Conservation (phyloP, 2,329 filamentous ascomycete genomes). For the Cryphonectria radicalis region DNA sequence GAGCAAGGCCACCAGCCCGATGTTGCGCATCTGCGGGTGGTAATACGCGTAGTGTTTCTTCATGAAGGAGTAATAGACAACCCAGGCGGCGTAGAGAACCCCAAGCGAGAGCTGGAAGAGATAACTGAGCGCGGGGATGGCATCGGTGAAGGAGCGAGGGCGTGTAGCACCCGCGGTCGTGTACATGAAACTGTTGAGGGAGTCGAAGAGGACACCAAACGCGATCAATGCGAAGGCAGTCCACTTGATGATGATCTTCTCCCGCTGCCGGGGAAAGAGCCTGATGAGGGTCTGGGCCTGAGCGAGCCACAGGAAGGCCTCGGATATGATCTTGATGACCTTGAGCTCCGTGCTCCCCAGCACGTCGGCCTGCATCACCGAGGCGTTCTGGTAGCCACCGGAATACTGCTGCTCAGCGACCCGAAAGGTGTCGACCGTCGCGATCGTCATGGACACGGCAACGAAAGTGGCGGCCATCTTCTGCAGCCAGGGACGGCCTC, state of each 20-base stretch:
- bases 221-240: slow-evolving; percentile 92
- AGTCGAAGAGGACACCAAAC: slow-evolving; percentile 87
- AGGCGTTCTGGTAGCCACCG: slow-evolving; percentile 78
- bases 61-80: slow-evolving; percentile 90
- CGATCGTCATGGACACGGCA: slow-evolving; percentile 87
- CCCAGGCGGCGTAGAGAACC: slow-evolving; percentile 88
- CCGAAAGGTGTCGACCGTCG: slow-evolving; percentile 86
- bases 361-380: slow-evolving; percentile 75
- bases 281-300: slow-evolving; percentile 97
- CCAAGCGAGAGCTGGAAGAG: slow-evolving; percentile 87
- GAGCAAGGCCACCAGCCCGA: slow-evolving; percentile 76
- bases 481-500: slow-evolving; percentile 91
- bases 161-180: slow-evolving; percentile 56
- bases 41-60: slow-evolving; percentile 92
- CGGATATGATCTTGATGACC: slow-evolving; percentile 88
- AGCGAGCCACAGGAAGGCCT: slow-evolving; percentile 95
- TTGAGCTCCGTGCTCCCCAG: slow-evolving; percentile 85
- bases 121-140: slow-evolving; percentile 88
- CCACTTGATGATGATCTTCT: slow-evolving; percentile 99
- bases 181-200: slow-evolving; percentile 81
- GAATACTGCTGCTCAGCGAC: slow-evolving; percentile 83
- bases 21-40: slow-evolving; percentile 88
- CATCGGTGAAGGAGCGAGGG: slow-evolving; percentile 81
- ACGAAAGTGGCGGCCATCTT: slow-evolving; percentile 77
- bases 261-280: slow-evolving; percentile 92